Conservation (phyloP, 169 alveolate species). For the Plasmodium chabaudi region DNA sequence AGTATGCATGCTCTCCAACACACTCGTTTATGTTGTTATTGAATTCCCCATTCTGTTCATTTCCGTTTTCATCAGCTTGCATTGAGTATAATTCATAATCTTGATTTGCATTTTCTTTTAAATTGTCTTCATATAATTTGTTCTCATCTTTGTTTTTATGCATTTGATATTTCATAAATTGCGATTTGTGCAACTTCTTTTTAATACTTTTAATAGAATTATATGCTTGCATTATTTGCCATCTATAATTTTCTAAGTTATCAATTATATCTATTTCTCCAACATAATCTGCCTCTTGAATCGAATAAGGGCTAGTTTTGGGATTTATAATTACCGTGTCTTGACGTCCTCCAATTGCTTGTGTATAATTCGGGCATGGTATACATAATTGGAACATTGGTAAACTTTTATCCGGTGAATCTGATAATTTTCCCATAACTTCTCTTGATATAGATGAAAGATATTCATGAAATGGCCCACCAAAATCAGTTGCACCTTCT, state of each 20-base stretch:
- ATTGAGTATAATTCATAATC: not conserved
- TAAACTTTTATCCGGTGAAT: constrained; percentile 67
- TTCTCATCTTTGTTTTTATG: constrained; percentile 60
- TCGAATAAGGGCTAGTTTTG: constrained; percentile 39
- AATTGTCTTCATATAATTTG: constrained; percentile 15
- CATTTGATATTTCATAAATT: constrained; percentile 12
- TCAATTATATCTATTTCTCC: constrained; percentile 70
- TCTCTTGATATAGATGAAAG: constrained; percentile 90
- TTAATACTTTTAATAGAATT: constrained; percentile 38
- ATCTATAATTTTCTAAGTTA: constrained; percentile 68
- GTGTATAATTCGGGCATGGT: constrained; percentile 90
- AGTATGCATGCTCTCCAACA: not conserved
- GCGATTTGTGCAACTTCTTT: constrained; percentile 39
- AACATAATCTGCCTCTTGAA: constrained; percentile 66
- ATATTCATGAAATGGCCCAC: constrained; percentile 94
- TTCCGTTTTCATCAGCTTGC: not conserved
- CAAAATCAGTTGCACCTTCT: constrained; percentile 94
- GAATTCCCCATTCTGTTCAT: not conserved
- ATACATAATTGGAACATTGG: constrained; percentile 80
- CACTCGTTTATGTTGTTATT: not conserved
- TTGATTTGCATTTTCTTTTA: constrained; percentile 2
- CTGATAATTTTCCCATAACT: constrained; percentile 88
- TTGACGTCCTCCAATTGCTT: constrained; percentile 91
- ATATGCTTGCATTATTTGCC: constrained; percentile 60
- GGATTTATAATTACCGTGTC: constrained; percentile 89